Evolutionary conservation across 2,329 filamentous ascomycete genomes (phyloP).

Genomic region (Aspergillus floridensis): DNA sequence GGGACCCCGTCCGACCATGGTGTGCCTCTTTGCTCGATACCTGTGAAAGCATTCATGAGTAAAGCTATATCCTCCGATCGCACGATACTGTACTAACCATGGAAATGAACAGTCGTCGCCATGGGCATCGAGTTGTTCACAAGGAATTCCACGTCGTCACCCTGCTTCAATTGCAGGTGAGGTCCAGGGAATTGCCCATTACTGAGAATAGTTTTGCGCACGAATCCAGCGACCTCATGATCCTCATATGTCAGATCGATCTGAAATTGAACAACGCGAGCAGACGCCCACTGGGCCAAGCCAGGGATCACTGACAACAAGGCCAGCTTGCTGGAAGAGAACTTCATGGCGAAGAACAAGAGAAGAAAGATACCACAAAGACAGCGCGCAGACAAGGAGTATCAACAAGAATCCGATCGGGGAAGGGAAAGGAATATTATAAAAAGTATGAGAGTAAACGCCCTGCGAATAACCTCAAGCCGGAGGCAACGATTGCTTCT

Average conservation of each 20-base stretch:
- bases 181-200: slow-evolving; percentile 33
- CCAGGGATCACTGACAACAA: slow-evolving; percentile 5
- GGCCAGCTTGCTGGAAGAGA: neutral
- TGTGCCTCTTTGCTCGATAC: slow-evolving; percentile 46
- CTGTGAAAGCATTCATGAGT: neutral
- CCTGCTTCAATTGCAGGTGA: slow-evolving; percentile 25
- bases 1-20: slow-evolving; percentile 62
- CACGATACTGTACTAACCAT: slow-evolving; percentile 19
- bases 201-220: slow-evolving; percentile 25
- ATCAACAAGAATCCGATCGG: neutral
- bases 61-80: neutral
- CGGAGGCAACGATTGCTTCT: neutral
- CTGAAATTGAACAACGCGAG: slow-evolving; percentile 9
- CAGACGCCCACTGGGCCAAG: slow-evolving; percentile 10
- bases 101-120: slow-evolving; percentile 31
- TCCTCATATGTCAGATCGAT: slow-evolving; percentile 26
- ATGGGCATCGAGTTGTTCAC: slow-evolving; percentile 31
- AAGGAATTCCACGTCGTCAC: slow-evolving; percentile 29
- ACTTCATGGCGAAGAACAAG: neutral
- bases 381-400: neutral
- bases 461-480: neutral
- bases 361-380: neutral
- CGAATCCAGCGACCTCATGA: slow-evolving; percentile 23
- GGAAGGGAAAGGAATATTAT: neutral
- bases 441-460: neutral